Percentiles rank a stretch among this genome's conserved stretches.
phyloP scores from a whole-genome alignment of 2,329 filamentous ascomycete genomes.

The Teratosphaeria gauchensis region DNA sequence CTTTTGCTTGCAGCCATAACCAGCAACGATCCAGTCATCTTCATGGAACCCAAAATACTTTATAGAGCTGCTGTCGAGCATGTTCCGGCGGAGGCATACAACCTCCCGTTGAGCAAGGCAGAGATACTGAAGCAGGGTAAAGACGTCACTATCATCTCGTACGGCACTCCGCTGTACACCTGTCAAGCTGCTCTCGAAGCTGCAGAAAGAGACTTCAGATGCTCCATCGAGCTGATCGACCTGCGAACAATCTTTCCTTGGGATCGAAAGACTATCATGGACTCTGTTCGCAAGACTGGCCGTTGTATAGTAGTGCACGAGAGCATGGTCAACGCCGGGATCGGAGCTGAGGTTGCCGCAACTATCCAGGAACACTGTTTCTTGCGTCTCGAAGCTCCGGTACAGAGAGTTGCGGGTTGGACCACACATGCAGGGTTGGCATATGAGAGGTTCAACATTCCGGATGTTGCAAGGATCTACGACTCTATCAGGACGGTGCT shows the following conservation, averaged over 20 bases:
- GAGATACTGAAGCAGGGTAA: constrained; percentile 73
- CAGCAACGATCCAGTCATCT: constrained; percentile 77
- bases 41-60: constrained; percentile 89
- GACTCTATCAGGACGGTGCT: constrained; percentile 39
- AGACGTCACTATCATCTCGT: constrained; percentile 76
- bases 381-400: constrained; percentile 71
- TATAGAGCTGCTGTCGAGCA: constrained; percentile 89
- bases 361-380: constrained; percentile 85
- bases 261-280: constrained; percentile 71
- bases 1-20: constrained; percentile 66
- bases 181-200: constrained; percentile 68
- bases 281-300: constrained; percentile 80
- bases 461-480: constrained; percentile 67
- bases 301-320: constrained; percentile 84
- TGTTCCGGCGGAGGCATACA: constrained; percentile 70
- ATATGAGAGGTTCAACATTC: constrained; percentile 63
- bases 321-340: constrained; percentile 79
- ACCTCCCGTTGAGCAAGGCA: constrained; percentile 76
- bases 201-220: constrained; percentile 64
- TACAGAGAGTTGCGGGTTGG: constrained; percentile 80
- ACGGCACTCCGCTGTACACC: constrained; percentile 80
- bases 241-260: constrained; percentile 83
- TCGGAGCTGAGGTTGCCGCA: constrained; percentile 81
- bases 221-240: constrained; percentile 78
- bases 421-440: constrained; percentile 70